Evolutionary conservation across 164 flowering plant species (phyloP), one percentile per base, ranked within the genome.

Genomic region (Pachysandra terminalis): DNA sequence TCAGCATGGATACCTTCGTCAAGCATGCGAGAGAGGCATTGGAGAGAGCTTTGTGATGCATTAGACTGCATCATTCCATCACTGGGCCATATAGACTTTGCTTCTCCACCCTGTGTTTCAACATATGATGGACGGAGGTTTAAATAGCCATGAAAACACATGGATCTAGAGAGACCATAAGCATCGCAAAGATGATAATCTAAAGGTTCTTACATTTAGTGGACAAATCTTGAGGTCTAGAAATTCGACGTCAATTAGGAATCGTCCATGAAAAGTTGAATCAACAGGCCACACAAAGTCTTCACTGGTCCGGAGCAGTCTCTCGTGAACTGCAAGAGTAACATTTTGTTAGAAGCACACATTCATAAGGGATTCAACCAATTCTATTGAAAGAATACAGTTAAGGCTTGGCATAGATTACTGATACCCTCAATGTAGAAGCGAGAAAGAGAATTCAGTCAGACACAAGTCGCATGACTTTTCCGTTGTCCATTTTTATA

Each of bases 261-360:
- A 84, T 54, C 97, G 93, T 19, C 97, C 97, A 68, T 70, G 84
- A 73, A 88, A 80, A 16, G 80, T 71, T 26, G 87, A 75, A 75
- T 93, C 96, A 37, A 93, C 84, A 28, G 90, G 87, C 94, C 95
- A 90, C 19, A 81, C 83, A 79, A 90, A 93, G 71, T 93, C 98
- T 32, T 89, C 96, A 66, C 84, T 76, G 26, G 82, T 75, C 19
- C 95, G 82, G 49, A 93, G 81, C 40, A 86, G 71, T 76, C 91
- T 88, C 77, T 93, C 98, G 54, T 85, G 85, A 81, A 89, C 98
- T 93, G 86, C 81, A 82, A 52, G 53, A 56, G 63, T 41, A 75
- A 58, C 12, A n/a, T 32, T 32, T 32, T 3, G 7, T 32, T 32
- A 32, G 7, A 32, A 32, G 5, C 37, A 32, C 37, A 32, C 37